Evolutionary conservation across 2,329 filamentous ascomycete species (phyloP), one percentile per base, ranked within the genome.

Genomic region (Lasiodiplodia citricola): DNA sequence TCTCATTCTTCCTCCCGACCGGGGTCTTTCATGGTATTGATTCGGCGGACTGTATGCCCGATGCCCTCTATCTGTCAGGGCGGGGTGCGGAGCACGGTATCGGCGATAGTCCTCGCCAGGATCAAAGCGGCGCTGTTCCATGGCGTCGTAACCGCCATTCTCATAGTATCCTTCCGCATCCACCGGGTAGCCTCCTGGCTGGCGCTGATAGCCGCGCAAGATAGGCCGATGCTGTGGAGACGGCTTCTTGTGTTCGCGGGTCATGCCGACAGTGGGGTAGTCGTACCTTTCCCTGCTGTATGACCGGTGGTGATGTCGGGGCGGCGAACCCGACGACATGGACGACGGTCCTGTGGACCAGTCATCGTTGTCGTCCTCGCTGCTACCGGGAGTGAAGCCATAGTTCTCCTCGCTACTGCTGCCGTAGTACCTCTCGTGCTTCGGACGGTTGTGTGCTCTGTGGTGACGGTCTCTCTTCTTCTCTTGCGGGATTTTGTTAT

Each of bases 101-200:
- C 50, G 25, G 4, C 44, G 14, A 18, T 51, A 28, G 10, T 35
- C 58, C 18, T 50, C 60, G n/a, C 11, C 44, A 21, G 8, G 28
- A 16, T 52, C 28, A 31, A 37, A 63, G 13, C 44, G 28, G 4
- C 44, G 41, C 44, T 28, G 60, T 13, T 18, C 31, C 44, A 64
- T 25, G 21, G 23, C 47, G 31, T 64, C 60, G 47, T 64, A 64
- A 3, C 60, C 60, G 10, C 60, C 60, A 13, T 64, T 18, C 25
- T 18, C 44, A 50, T 64, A 64, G 60, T 64, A 64, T 47, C 31
- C 60, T 28, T 64, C 60, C 5, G 21, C 35, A 31, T 57, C 55
- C 18, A 57, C 55, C 31, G n/a, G 2, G 25, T 31, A 21, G 14
- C 28, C 16, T 13, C 8, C 60, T 6, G 60, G 47, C 18, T 18